These are phyloP conservation scores for Blastobotrys parvus DNA, from an alignment of 805 yeast species.

Conservation along the genomic window DNA sequence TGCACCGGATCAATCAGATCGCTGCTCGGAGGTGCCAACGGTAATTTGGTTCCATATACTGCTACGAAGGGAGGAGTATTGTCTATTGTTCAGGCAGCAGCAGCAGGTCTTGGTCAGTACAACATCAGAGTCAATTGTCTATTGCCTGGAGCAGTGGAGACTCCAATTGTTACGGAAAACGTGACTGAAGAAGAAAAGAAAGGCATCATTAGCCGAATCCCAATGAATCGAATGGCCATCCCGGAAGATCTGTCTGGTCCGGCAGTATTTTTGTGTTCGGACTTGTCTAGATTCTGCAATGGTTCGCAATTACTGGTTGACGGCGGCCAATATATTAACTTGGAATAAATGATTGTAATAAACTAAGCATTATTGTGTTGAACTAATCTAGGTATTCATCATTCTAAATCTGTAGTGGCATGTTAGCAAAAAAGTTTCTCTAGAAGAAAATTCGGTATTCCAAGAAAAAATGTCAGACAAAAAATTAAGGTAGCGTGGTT, in stretches of 20 bases:
- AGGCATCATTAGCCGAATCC: slow-evolving; percentile 6
- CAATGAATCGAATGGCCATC: slow-evolving; percentile 17
- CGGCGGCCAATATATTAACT: slow-evolving; percentile 11
- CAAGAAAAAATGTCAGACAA: slow-evolving; percentile 18
- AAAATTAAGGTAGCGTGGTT: slow-evolving; percentile 89
- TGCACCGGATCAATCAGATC: slow-evolving; percentile 21
- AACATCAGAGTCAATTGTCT: slow-evolving; percentile 13
- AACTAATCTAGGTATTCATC: too few species aligned
- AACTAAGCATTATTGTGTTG: too few species aligned
- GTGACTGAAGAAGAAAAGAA: slow-evolving; percentile 1
- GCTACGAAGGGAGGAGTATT: slow-evolving; percentile 14
- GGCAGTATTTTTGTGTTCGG: slow-evolving; percentile 18
- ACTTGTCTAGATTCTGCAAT: slow-evolving; percentile 10
- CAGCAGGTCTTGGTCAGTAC: slow-evolving; percentile 11
- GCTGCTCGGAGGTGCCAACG: slow-evolving; percentile 7
- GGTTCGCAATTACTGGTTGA: slow-evolving; percentile 13
- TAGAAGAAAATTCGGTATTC: neutral
- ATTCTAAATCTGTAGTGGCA: too few species aligned
- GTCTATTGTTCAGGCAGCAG: slow-evolving; percentile 13
- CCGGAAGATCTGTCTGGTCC: slow-evolving; percentile 21
- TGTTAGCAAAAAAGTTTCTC: neutral
- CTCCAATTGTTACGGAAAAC: slow-evolving; percentile 7
- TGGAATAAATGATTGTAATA: too few species aligned
- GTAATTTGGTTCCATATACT: slow-evolving; percentile 12
- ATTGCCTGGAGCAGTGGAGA: slow-evolving; percentile 12